Percentiles rank a stretch among this genome's conserved stretches.
Evolutionary conservation across 2,329 filamentous ascomycete species (phyloP).

Genomic region (Alternaria triticina): DNA sequence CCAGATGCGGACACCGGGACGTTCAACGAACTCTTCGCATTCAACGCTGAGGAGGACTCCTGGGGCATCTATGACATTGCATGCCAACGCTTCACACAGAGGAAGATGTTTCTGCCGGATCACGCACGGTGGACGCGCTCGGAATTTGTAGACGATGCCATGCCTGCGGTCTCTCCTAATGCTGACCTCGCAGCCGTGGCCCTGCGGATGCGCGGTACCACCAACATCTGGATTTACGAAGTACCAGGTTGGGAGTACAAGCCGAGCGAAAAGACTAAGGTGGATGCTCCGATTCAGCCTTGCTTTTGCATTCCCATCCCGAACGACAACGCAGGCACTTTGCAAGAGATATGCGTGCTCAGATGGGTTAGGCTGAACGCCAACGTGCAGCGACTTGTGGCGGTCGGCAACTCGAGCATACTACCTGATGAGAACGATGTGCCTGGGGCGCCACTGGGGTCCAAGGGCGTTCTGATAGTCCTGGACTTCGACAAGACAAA

Average conservation of each 20-base stretch:
- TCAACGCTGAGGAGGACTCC: conserved; percentile 49
- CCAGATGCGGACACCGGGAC: conserved; percentile 48
- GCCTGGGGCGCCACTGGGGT: conserved; percentile 35
- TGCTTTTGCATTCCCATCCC: conserved; percentile 47
- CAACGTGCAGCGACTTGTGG: conserved; percentile 45
- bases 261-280: conserved; percentile 30
- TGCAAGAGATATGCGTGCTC: conserved; percentile 47
- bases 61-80: conserved; percentile 52
- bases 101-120: conserved; percentile 48
- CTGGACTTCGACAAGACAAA: conserved; percentile 48
- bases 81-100: conserved; percentile 46
- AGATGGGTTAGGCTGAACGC: conserved; percentile 44
- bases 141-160: conserved; percentile 49
- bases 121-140: conserved; percentile 48
- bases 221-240: conserved; percentile 50
- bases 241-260: conserved; percentile 46
- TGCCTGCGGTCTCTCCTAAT: conserved; percentile 49
- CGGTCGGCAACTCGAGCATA: conserved; percentile 45
- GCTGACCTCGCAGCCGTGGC: conserved; percentile 48
- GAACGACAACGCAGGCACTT: conserved; percentile 36
- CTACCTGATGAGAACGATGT: conserved; percentile 31
- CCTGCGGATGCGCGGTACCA: conserved; percentile 46
- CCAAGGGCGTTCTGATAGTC: conserved; percentile 47
- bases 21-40: conserved; percentile 50
- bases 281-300: conserved; percentile 44